These are phyloP conservation scores for Lolium rigidum DNA, from an alignment of 176 grass and related monocot species.

Conservation along the genomic window DNA sequence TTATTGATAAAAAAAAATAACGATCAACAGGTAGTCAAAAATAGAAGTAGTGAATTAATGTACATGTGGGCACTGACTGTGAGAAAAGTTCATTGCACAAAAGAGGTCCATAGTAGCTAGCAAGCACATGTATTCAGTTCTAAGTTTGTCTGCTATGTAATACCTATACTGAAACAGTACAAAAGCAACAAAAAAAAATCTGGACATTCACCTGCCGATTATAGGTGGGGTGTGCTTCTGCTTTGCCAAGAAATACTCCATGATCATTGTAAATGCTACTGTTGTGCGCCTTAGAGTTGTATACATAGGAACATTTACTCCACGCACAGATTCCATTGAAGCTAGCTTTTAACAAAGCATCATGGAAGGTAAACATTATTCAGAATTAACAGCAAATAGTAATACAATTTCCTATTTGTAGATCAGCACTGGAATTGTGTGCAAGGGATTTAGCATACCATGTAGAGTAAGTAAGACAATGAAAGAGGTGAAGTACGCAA, in stretches of 20 bases:
- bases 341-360: conserved; percentile 72
- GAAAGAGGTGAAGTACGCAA: conserved; percentile 91
- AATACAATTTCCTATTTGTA: not conserved
- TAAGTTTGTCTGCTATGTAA: not conserved
- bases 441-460: conserved; percentile 61
- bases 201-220: conserved; percentile 79
- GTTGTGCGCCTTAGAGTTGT: conserved; percentile 97
- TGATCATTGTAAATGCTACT: conserved; percentile 97
- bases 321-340: conserved; percentile 97
- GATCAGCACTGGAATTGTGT: not conserved
- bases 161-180: conserved; percentile 3
- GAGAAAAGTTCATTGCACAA: conserved; percentile 2
- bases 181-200: conserved; percentile 19
- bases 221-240: conserved; percentile 90
- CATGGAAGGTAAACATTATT: conserved; percentile 31
- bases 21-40: not conserved
- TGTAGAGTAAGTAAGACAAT: conserved; percentile 95
- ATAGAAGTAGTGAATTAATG: not conserved
- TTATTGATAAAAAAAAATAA: conserved; percentile 17
- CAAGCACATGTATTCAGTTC: not conserved
- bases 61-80: not conserved
- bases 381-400: conserved; percentile 37
- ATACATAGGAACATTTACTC: conserved; percentile 99
- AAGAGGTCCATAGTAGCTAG: not conserved
- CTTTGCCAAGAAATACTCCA: conserved; percentile 89